Percentiles rank a stretch among this genome's conserved stretches.
These are phyloP conservation scores for Pseudozyma sp. DNA, from an alignment of 1,284 basidiomycete genomes.

Conservation along the genomic window DNA sequence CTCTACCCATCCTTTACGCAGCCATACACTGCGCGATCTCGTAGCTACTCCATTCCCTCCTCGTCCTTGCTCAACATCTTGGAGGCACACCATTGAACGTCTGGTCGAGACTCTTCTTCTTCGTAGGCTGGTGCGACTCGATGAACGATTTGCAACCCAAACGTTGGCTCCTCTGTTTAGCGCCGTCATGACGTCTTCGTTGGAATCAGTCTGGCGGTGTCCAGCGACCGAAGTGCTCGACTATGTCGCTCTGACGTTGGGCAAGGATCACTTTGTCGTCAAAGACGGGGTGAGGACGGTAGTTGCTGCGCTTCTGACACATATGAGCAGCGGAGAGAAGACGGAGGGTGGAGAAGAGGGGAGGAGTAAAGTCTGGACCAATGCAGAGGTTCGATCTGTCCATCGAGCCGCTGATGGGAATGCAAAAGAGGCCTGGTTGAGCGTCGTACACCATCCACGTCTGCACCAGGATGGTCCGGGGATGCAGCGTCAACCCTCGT, in stretches of 20 bases:
- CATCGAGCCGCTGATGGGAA: constrained; percentile 4
- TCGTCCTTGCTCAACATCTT: not conserved
- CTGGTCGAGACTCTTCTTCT: constrained; percentile 24
- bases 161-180: constrained; percentile 59
- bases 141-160: constrained; percentile 38
- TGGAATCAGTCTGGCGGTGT: constrained; percentile 33
- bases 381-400: constrained; percentile 18
- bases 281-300: constrained; percentile 61
- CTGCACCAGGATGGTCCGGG: not conserved
- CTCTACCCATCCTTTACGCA: constrained; percentile 38
- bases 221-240: constrained; percentile 65
- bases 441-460: constrained; percentile 29
- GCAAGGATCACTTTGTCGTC: constrained; percentile 61
- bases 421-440: constrained; percentile 18
- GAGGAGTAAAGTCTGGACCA: constrained; percentile 31
- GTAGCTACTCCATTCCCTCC: constrained; percentile 24
- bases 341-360: too few relatives aligned
- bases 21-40: constrained; percentile 31
- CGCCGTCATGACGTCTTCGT: constrained; percentile 60
- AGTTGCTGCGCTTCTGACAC: constrained; percentile 44
- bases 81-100: not conserved
- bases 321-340: constrained; percentile 6
- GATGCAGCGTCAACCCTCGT: constrained; percentile 8
- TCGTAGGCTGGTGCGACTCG: constrained; percentile 19
- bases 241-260: constrained; percentile 64